Percentiles rank a stretch among this genome's conserved stretches.
Conservation (phyloP, 257 asterid genomes). For the Salvia rosmarinus region DNA sequence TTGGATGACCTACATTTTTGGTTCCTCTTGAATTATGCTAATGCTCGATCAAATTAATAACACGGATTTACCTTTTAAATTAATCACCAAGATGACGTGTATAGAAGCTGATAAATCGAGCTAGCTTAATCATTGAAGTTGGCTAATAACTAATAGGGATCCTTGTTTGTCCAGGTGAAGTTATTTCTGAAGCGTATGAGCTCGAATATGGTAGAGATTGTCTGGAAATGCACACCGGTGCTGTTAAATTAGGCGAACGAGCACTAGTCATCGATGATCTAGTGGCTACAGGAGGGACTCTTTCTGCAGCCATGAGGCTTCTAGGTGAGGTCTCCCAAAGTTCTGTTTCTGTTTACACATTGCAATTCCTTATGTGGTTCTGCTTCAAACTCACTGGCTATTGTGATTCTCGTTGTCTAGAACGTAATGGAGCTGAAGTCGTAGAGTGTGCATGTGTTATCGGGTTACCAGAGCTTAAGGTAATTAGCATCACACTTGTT, state of each 20-base stretch:
- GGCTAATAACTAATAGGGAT: background rate
- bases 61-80: too few relatives aligned
- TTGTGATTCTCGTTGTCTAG: constrained; percentile 36
- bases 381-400: constrained; percentile 5
- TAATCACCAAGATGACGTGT: background rate
- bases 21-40: background rate
- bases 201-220: constrained; percentile 86
- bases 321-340: constrained; percentile 52
- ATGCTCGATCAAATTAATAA: too few relatives aligned
- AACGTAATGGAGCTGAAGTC: constrained; percentile 75
- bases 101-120: background rate
- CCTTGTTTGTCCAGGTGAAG: constrained; percentile 57
- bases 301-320: constrained; percentile 79
- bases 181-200: constrained; percentile 74
- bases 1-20: background rate
- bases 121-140: background rate
- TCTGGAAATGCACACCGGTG: constrained; percentile 79
- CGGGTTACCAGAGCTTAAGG: constrained; percentile 85
- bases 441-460: constrained; percentile 90
- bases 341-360: background rate
- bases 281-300: constrained; percentile 93
- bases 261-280: constrained; percentile 77
- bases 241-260: constrained; percentile 70
- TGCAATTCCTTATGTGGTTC: background rate
- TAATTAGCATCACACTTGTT: constrained; percentile 26